Conservation (phyloP, 352 stramenopile genomes). For the Globisporangium perplexum region DNA sequence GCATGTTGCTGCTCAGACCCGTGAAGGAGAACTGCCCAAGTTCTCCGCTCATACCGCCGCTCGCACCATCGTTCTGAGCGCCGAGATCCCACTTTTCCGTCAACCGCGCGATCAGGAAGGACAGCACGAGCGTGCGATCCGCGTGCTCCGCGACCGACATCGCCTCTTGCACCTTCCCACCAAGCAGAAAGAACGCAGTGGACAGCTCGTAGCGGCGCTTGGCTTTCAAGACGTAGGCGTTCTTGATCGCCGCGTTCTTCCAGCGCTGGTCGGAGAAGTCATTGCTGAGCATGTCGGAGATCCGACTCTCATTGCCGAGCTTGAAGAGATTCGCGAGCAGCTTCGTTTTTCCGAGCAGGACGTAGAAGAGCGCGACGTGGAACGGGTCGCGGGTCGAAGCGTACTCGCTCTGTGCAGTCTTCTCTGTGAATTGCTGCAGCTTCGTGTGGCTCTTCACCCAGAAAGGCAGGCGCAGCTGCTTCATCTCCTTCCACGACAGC, state of each 20-base stretch:
- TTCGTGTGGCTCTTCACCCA: constrained; percentile 63
- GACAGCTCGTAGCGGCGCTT: constrained; percentile 81
- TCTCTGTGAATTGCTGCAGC: constrained; percentile 56
- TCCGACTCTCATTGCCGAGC: constrained; percentile 73
- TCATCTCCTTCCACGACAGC: constrained; percentile 69
- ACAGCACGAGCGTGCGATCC: constrained; percentile 64
- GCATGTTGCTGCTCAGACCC: constrained; percentile 46
- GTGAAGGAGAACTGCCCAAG: constrained; percentile 49
- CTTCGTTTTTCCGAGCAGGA: constrained; percentile 80
- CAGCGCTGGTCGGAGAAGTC: constrained; percentile 79
- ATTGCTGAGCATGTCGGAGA: constrained; percentile 72
- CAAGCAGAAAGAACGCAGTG: constrained; percentile 80
- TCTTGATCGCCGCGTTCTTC: constrained; percentile 88
- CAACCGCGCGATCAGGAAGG: constrained; percentile 74
- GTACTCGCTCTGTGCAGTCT: constrained; percentile 73
- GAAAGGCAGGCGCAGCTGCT: constrained; percentile 61
- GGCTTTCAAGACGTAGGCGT: constrained; percentile 84
- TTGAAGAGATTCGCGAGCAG: constrained; percentile 82
- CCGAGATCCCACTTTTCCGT: constrained; percentile 70
- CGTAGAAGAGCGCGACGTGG: constrained; percentile 79
- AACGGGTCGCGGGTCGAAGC: constrained; percentile 74
- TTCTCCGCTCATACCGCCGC: constrained; percentile 3
- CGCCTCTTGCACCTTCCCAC: constrained; percentile 70
- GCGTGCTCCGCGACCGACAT: constrained; percentile 69
- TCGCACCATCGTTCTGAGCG: constrained; percentile 14